Percentiles rank a stretch among this genome's conserved stretches.
Evolutionary conservation across 148 eudicot genomes (phyloP).

Genomic region (Vaccinium darrowii): DNA sequence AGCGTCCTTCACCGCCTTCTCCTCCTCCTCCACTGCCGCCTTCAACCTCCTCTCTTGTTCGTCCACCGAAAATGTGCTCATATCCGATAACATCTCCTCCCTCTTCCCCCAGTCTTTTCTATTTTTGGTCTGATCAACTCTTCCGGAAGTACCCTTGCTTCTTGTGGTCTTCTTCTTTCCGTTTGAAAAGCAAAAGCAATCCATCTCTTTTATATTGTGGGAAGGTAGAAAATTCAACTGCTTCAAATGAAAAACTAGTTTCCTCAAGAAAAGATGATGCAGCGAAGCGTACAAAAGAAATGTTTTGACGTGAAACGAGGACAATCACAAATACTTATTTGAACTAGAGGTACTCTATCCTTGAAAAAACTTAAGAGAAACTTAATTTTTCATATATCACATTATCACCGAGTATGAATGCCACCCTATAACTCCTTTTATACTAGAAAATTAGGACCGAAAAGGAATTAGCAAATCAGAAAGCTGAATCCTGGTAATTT

Average conservation of each 20-base stretch:
- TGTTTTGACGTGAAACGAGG: too few relatives aligned
- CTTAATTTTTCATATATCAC: too few relatives aligned
- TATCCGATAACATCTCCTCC: constrained; percentile 15
- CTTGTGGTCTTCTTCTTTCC: not conserved
- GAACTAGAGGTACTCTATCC: too few relatives aligned
- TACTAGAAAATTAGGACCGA: too few relatives aligned
- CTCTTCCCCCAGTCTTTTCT: not conserved
- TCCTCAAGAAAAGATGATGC: too few relatives aligned
- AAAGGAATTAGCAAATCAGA: too few relatives aligned
- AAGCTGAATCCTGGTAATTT: too few relatives aligned
- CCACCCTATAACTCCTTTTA: too few relatives aligned
- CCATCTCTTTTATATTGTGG: not conserved
- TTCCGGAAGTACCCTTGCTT: not conserved
- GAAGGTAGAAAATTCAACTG: not conserved
- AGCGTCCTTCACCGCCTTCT: constrained; percentile 9
- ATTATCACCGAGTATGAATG: too few relatives aligned
- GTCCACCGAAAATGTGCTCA: constrained; percentile 16
- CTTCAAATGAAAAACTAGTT: not conserved
- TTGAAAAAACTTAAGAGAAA: too few relatives aligned
- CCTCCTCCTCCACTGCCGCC: constrained; percentile 9
- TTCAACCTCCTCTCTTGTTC: constrained; percentile 16
- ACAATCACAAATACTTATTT: too few relatives aligned
- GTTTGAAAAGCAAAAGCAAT: constrained; percentile 14
- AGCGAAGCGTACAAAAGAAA: too few relatives aligned
- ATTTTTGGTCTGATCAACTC: not conserved